A percentile compares a stretch with the other conserved stretches of the same genome.
phyloP scores from a whole-genome alignment of 305 asterid species.

The Solanum hybrid region DNA sequence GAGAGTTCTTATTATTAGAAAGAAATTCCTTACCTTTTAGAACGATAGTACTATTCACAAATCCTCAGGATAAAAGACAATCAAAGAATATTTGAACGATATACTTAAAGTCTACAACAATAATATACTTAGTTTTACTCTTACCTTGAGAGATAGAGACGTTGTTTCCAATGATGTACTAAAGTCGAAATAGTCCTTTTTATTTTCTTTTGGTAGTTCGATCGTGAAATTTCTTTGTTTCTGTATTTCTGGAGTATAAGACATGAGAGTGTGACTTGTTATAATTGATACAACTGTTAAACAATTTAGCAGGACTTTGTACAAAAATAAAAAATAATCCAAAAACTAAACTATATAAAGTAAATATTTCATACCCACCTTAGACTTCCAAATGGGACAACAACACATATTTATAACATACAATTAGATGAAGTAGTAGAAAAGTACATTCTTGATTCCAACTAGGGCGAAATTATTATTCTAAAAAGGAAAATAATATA shows the following conservation, averaged over 20 bases:
- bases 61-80: too few species aligned
- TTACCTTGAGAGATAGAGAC: too few species aligned
- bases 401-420: too few species aligned
- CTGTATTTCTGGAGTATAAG: background rate
- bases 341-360: background rate
- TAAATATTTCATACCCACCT: background rate
- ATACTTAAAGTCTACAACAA: too few species aligned
- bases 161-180: too few species aligned
- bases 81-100: too few species aligned
- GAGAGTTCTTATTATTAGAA: too few species aligned
- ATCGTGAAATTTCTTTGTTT: background rate
- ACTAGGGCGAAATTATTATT: background rate
- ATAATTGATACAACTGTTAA: too few species aligned
- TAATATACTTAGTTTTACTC: too few species aligned
- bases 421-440: background rate
- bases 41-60: too few species aligned
- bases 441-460: background rate
- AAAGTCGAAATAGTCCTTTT: background rate
- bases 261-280: background rate
- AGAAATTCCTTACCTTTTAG: too few species aligned
- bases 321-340: background rate
- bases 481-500: background rate
- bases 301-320: background rate
- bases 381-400: background rate
- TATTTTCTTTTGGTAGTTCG: too few species aligned